Base-by-base conservation (phyloP, 78 protist genomes). In the Salpingoeca rosetta region DNA sequence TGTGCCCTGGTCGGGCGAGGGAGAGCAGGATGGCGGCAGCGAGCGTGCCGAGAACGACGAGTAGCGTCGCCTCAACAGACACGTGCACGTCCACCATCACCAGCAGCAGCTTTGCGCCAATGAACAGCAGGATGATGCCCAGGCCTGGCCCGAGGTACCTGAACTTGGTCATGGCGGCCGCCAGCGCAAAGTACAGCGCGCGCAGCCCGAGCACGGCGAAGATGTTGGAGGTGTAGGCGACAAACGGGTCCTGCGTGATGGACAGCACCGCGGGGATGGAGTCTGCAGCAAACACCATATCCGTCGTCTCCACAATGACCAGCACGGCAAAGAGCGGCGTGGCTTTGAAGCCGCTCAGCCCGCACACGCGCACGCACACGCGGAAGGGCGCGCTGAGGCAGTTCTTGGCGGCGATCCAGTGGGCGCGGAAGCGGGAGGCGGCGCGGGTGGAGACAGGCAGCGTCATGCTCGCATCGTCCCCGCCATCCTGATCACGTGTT, bases 211-310 rank as follows among this genome's bases (percentile, higher is more conserved):
- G 56, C 1, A 83, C 25, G 7, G 85, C 85, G 39, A 56, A 83
- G 26, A 79, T 42, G 37, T 41, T 45, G 39, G 72, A 31, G 12
- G 44, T 39, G 80, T 84, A 84, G n/a, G 44, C 86, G 37, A 84
- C 39, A 2, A 84, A 40, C 56, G 86, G 1, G n/a, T 84, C 86
- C 25, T 3, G 3, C 36, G 86, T 37, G 37, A 84, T n/a, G 35
- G 81, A 45, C n/a, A 84, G 81, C 35, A 84, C 76, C 3, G 86
- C 86, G 24, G 86, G 86, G 40, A 84, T 75, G 26, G 80, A 72
- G 86, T 84, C 86, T 31, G 72, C 86, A 22, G 86, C 86, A 75
- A 84, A 84, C 39, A 84, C 38, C 35, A 84, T 44, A n/a, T 84
- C 86, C 1, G 72, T 57, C 25, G 41, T 1, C 76, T 72, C 40